Base-by-base conservation (phyloP, 495 filamentous ascomycete genomes). In the Tuber calosporum region DNA sequence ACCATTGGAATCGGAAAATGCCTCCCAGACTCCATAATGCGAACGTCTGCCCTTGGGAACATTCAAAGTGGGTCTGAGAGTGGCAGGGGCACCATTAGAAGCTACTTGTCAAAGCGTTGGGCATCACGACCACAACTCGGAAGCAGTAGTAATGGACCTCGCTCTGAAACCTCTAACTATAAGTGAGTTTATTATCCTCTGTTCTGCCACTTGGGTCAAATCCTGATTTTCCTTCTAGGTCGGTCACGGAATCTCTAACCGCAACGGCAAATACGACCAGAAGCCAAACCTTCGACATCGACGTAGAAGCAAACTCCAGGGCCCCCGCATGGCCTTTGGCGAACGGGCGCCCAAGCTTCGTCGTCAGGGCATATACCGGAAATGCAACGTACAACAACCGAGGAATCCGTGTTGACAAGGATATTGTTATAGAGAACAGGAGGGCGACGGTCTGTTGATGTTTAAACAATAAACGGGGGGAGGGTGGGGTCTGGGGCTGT, bases 1-100 rank as follows among this genome's bases (percentile, higher is more conserved):
- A 79, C 73, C 17, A 7, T 88, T 30, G 87, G 89, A 0, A 74
- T 91, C 26, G 87, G 83, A 19, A 85, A 81, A 45, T 73, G 73
- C 34, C 69, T 78, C 62, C 84, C 68, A 86, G 86, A 75, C 85
- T 86, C 7, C 80, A 78, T 53, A 6, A 71, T 78, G 76, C 66
- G 71, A 67, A 79, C 37, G 43, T 66, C 11, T 72, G 22, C 48
- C 36, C 20, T 45, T 26, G 67, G 72, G 34, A 78, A 73, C 39
- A 69, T 53, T n/a, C 71, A 71, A 78, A 30, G 53, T 0, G 69
- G 62, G 22, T 75, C 71, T 42, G 58, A 38, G 45, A 72, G 70
- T n/a, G 38, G 69, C n/a, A 22, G 69, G 22, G 67, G 72, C 38
- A 66, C 68, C 26, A 30, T 72, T 9, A 41, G 69, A 26, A 42